Evolutionary conservation across 345 rosid species (phyloP), one percentile per base, ranked within the genome.

Genomic region (Gossypium arboreum): DNA sequence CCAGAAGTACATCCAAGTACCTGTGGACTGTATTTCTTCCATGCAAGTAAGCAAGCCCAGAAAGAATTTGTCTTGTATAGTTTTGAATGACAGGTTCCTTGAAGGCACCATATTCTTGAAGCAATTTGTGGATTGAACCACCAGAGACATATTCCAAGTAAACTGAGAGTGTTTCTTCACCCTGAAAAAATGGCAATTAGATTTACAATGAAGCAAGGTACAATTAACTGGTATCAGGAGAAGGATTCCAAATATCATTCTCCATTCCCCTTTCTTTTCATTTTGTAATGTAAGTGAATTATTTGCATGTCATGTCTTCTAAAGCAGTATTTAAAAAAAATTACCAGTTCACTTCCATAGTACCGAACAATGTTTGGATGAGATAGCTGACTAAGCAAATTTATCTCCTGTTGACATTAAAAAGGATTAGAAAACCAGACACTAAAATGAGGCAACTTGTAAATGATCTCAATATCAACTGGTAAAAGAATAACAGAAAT

Each of bases 71-170:
- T 77, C 93, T 84, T 9, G 98, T 88, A 80, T 92, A 92, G 76
- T 88, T 95, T 85, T 91, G 97, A 81, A 95, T 92, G 71, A 92
- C 97, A 68, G 91, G 97, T 80, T 95, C 99, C 78, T 74, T 87
- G 80, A 92, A 95, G 75, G 97, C 74, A 43, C 99, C 99, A 80
- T 95, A 92, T 48, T 95, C 99, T 84, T 89, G 88, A 65, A 95
- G 97, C 71, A 95, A 89, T 86, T 92, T 95, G 83, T 95, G 81
- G 78, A 95, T 91, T 72, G 99, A 95, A 56, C 99, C 99, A 80
- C 98, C 98, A 41, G 99, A 92, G 58, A 95, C 93, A 65, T 80
- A 95, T 84, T 95, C 99, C 81, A 95, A 86, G 83, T 95, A 95
- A 71, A 95, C 99, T 2, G 98, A 95, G 74, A 95, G 92, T 16